Evolutionary conservation across 2,329 filamentous ascomycete genomes (phyloP).

Genomic region (Pseudogymnoascus sp.): DNA sequence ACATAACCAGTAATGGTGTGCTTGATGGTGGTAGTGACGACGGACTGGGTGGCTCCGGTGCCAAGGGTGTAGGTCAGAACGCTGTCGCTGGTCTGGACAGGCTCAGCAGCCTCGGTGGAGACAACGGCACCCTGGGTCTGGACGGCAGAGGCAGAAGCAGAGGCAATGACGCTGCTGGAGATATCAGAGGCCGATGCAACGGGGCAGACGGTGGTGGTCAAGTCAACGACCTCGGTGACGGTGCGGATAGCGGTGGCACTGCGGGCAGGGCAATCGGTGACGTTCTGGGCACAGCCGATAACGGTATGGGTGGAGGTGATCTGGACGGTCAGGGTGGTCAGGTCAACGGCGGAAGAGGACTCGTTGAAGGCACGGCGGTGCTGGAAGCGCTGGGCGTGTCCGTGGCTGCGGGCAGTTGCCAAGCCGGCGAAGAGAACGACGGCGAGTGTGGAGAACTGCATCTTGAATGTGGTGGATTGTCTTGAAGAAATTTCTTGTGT

Average conservation of each 20-base stretch:
- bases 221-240: neutral
- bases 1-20: neutral
- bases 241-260: neutral
- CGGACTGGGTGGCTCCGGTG: neutral
- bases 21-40: neutral
- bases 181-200: neutral
- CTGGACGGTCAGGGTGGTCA: constrained; percentile 4
- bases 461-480: neutral
- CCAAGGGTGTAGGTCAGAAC: constrained; percentile 4
- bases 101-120: neutral
- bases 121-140: neutral
- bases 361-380: constrained; percentile 8
- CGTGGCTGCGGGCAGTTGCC: neutral
- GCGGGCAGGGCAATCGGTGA: neutral
- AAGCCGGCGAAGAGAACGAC: neutral
- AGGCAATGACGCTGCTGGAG: neutral
- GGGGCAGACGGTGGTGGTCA: constrained; percentile 4
- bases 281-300: constrained; percentile 1
- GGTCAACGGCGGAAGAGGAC: neutral
- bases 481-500: neutral
- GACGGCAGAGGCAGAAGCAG: neutral
- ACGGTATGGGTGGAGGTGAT: neutral
- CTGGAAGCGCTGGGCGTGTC: neutral
- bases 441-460: neutral
- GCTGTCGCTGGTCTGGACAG: constrained; percentile 5